phyloP scores from a whole-genome alignment of 129 eudicot genomes.

The Artemisia tridentata region DNA sequence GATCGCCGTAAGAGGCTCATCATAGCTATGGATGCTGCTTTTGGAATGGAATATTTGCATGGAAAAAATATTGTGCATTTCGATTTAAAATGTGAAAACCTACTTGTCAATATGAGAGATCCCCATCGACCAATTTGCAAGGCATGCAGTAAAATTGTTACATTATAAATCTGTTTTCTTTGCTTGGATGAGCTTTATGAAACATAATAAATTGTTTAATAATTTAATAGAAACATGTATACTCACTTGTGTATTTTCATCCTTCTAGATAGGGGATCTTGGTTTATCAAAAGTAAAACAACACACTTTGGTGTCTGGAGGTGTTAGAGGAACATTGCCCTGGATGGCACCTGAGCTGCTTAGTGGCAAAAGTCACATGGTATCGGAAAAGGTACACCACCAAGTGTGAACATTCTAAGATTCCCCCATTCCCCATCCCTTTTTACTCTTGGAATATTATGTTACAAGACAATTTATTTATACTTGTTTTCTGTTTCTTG shows the following conservation, averaged over 20 bases:
- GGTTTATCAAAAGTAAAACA: slow-evolving; percentile 95
- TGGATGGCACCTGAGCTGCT: slow-evolving; percentile 99
- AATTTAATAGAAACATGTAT: too few species aligned
- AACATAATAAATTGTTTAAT: too few species aligned
- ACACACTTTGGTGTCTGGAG: slow-evolving; percentile 91
- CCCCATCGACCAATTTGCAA: slow-evolving; percentile 99
- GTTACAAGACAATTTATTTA: slow-evolving; percentile 2
- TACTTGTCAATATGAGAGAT: slow-evolving; percentile 93
- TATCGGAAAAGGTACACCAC: slow-evolving; percentile 73
- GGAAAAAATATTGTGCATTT: slow-evolving; percentile 94
- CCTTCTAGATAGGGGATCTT: slow-evolving; percentile 83
- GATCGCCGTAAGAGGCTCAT: slow-evolving; percentile 98
- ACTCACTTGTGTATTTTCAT: background rate
- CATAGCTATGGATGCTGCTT: slow-evolving; percentile 96
- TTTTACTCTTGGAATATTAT: background rate
- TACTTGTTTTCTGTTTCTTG: background rate
- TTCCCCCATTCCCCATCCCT: background rate
- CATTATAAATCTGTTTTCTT: background rate
- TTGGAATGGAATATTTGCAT: slow-evolving; percentile 98
- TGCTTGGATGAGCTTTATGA: background rate
- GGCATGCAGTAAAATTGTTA: slow-evolving; percentile 35
- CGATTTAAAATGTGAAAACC: slow-evolving; percentile 92
- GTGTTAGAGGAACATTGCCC: slow-evolving; percentile 96
- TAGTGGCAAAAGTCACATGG: slow-evolving; percentile 96
- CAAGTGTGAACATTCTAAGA: background rate